Conservation (phyloP, 2,329 filamentous ascomycete species). For the Colletotrichum cereale region DNA sequence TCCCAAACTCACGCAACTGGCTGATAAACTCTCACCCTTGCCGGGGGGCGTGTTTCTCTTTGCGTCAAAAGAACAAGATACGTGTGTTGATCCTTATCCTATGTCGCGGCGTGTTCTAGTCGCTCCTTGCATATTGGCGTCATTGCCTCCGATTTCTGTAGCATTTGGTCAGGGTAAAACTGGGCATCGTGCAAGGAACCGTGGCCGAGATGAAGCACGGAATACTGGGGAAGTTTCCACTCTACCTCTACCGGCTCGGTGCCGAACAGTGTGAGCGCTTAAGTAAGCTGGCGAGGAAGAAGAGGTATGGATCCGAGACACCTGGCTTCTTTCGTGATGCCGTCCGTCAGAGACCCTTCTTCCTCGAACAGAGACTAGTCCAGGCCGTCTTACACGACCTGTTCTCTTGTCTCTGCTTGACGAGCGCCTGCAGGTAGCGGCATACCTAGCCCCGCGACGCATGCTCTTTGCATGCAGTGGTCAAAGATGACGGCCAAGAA, state of each 20-base stretch:
- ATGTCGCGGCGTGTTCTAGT: conserved; percentile 4
- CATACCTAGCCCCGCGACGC: background rate
- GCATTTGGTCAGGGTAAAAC: conserved; percentile 18
- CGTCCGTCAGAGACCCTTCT: conserved; percentile 4
- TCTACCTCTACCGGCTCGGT: conserved; percentile 22
- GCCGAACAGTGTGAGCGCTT: conserved; percentile 8
- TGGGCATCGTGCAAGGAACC: conserved; percentile 22
- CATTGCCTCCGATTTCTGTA: conserved; percentile 21
- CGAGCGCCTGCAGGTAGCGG: conserved; percentile 18
- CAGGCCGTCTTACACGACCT: conserved; percentile 21
- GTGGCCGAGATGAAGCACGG: conserved; percentile 34
- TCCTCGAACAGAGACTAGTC: background rate
- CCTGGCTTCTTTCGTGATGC: conserved; percentile 25
- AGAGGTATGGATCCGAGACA: conserved; percentile 11
- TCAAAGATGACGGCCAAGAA: conserved; percentile 24
- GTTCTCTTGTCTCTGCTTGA: conserved; percentile 9
- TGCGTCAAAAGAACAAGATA: conserved; percentile 22
- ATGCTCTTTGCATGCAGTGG: background rate
- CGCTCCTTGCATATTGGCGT: conserved; percentile 10
- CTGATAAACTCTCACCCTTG: conserved; percentile 35
- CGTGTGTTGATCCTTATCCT: conserved; percentile 21
- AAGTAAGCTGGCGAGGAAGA: conserved; percentile 19
- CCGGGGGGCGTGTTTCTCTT: background rate
- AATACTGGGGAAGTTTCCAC: conserved; percentile 33
- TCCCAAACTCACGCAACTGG: conserved; percentile 7